These are phyloP conservation scores for Solanum sitiens DNA, from an alignment of 257 asterid species.

Conservation along the genomic window DNA sequence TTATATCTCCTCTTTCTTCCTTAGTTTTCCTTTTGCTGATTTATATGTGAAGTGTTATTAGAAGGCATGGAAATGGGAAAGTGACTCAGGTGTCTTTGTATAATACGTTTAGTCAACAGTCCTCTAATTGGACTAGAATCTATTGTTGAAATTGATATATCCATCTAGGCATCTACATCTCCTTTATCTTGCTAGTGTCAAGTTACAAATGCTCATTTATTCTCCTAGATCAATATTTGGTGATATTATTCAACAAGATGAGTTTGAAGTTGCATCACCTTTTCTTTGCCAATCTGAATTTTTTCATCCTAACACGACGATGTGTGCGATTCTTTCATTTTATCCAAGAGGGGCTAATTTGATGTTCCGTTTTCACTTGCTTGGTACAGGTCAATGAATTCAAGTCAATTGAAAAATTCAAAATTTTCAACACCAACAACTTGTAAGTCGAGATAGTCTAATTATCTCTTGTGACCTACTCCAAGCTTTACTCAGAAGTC, in stretches of 20 bases:
- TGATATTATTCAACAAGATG: background rate
- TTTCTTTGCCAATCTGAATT: background rate
- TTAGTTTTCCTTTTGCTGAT: background rate
- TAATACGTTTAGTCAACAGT: background rate
- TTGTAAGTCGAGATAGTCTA: conserved; percentile 39
- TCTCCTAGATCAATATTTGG: background rate
- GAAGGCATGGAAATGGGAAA: background rate
- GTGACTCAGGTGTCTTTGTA: background rate
- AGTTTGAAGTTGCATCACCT: background rate
- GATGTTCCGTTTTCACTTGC: background rate
- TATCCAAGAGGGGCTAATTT: background rate
- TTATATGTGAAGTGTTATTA: background rate
- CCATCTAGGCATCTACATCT: background rate
- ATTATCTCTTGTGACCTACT: background rate
- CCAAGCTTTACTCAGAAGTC: background rate
- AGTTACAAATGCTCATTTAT: background rate
- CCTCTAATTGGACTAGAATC: background rate
- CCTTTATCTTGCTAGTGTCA: background rate
- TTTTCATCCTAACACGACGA: background rate
- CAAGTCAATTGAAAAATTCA: conserved; percentile 97
- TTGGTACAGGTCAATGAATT: conserved; percentile 75
- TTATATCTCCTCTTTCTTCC: background rate
- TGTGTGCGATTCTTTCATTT: background rate
- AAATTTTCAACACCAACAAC: conserved; percentile 97
- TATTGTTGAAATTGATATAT: background rate